Evolutionary conservation across 306 rosid genomes (phyloP).

Genomic region (Morella rubra): DNA sequence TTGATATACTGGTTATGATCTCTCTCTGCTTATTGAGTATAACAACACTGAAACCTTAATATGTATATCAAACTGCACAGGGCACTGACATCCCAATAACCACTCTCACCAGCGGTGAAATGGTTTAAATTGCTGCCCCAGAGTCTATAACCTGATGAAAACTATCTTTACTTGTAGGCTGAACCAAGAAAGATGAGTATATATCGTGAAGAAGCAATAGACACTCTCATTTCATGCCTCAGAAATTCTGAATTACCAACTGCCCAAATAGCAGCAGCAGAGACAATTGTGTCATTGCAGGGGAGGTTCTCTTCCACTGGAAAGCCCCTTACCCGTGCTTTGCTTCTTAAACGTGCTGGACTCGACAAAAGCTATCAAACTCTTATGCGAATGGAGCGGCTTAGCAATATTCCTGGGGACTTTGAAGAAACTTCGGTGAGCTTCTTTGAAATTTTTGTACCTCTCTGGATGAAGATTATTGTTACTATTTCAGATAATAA

Average conservation of each 20-base stretch:
- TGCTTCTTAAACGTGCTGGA: constrained; percentile 82
- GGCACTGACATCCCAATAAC: no score
- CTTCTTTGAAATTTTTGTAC: constrained; percentile 17
- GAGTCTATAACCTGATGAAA: constrained; percentile 16
- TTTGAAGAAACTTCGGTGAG: constrained; percentile 51
- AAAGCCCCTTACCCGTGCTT: constrained; percentile 56
- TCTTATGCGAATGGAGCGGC: constrained; percentile 46
- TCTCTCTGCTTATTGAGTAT: background rate
- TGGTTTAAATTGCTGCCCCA: background rate
- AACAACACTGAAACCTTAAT: background rate
- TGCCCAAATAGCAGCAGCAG: constrained; percentile 73
- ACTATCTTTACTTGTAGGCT: constrained; percentile 44
- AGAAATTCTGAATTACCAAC: constrained; percentile 59
- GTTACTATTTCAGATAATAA: background rate
- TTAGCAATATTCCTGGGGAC: constrained; percentile 40
- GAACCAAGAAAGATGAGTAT: constrained; percentile 95
- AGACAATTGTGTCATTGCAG: constrained; percentile 72
- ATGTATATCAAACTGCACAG: background rate
- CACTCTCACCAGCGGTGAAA: background rate
- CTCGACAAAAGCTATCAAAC: constrained; percentile 45
- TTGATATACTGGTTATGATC: constrained; percentile 86
- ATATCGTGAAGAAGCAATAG: constrained; percentile 93
- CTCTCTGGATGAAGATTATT: constrained; percentile 5
- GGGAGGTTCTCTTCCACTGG: constrained; percentile 75
- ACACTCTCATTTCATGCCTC: constrained; percentile 77